Conservation (phyloP, 1,139 yeast genomes). For the Yamadazyma epiphylla region DNA sequence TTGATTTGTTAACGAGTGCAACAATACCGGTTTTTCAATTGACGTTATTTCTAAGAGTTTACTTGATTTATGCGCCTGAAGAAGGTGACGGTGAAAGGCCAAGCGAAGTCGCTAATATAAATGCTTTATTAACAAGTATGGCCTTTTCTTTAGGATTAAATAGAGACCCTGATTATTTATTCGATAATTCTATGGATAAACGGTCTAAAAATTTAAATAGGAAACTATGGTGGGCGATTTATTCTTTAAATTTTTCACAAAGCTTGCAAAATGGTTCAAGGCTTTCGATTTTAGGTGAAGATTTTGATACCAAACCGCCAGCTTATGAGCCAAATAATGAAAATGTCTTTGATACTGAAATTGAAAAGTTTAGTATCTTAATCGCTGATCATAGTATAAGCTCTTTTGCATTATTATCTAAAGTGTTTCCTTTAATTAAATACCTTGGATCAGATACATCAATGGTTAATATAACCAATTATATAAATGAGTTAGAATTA, state of each 20-base stretch:
- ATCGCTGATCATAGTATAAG: no score
- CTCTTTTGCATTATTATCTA: no score
- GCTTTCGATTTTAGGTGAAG: constrained; percentile 8
- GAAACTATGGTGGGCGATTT: constrained; percentile 31
- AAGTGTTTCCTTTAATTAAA: constrained; percentile 9
- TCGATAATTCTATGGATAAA: constrained; percentile 18
- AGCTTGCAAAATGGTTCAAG: constrained; percentile 22
- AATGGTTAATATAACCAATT: constrained; percentile 18
- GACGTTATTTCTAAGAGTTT: constrained; percentile 32
- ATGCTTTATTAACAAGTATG: constrained; percentile 35
- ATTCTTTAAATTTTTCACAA: constrained; percentile 14
- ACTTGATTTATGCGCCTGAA: constrained; percentile 44
- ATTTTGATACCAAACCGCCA: constrained; percentile 17
- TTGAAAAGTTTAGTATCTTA: constrained; percentile 19
- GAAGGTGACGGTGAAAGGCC: constrained; percentile 50
- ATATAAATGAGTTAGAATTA: constrained; percentile 25
- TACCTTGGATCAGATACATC: constrained; percentile 18
- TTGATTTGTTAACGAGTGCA: constrained; percentile 31
- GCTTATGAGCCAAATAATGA: constrained; percentile 8
- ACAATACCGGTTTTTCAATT: constrained; percentile 51
- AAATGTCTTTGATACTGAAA: constrained; percentile 21
- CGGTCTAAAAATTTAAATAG: constrained; percentile 28
- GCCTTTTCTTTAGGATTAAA: constrained; percentile 45
- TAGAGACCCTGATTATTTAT: constrained; percentile 39
- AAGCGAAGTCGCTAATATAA: constrained; percentile 39